Percentiles rank a stretch among this genome's conserved stretches.
phyloP scores from a whole-genome alignment of 495 filamentous ascomycete species.

The Thermochaetoides thermophila region DNA sequence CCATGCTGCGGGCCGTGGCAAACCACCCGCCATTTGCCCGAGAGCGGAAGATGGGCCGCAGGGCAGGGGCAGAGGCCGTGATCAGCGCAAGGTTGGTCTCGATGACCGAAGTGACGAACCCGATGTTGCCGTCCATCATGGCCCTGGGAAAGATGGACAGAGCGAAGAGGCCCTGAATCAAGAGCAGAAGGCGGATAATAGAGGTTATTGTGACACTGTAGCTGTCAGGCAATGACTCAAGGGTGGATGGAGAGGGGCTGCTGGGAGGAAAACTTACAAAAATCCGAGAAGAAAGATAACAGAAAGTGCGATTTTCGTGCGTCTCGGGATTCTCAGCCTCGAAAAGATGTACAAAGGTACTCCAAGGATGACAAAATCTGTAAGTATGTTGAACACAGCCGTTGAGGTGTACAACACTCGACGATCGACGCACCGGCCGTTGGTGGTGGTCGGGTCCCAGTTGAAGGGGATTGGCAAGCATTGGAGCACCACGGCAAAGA shows the following conservation, averaged over 20 bases:
- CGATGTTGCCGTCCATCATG: slow-evolving; percentile 24
- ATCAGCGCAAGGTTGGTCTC: slow-evolving; percentile 42
- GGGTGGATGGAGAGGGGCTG: too few relatives aligned
- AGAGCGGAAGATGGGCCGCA: slow-evolving; percentile 25
- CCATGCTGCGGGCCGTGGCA: slow-evolving; percentile 2
- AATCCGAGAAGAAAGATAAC: slow-evolving; percentile 37
- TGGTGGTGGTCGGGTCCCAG: slow-evolving; percentile 27
- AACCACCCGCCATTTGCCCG: slow-evolving; percentile 24
- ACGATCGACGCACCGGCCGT: slow-evolving; percentile 34
- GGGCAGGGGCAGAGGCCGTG: slow-evolving; percentile 32
- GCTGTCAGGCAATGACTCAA: background rate
- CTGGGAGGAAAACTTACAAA: slow-evolving; percentile 22
- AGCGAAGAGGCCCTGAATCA: slow-evolving; percentile 21
- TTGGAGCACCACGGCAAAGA: slow-evolving; percentile 45
- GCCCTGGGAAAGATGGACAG: slow-evolving; percentile 15
- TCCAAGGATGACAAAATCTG: slow-evolving; percentile 33
- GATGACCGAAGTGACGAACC: slow-evolving; percentile 36
- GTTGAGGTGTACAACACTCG: slow-evolving; percentile 31
- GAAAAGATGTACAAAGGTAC: slow-evolving; percentile 35
- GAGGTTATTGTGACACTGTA: slow-evolving; percentile 30
- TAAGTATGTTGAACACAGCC: slow-evolving; percentile 35
- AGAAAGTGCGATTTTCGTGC: slow-evolving; percentile 33
- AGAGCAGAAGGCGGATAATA: slow-evolving; percentile 24
- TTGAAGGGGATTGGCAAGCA: slow-evolving; percentile 36
- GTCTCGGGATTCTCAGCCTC: slow-evolving; percentile 29